Evolutionary conservation across 148 eudicot genomes (phyloP), one percentile per base, ranked within the genome.

Genomic region (Heliosperma pusillum): DNA sequence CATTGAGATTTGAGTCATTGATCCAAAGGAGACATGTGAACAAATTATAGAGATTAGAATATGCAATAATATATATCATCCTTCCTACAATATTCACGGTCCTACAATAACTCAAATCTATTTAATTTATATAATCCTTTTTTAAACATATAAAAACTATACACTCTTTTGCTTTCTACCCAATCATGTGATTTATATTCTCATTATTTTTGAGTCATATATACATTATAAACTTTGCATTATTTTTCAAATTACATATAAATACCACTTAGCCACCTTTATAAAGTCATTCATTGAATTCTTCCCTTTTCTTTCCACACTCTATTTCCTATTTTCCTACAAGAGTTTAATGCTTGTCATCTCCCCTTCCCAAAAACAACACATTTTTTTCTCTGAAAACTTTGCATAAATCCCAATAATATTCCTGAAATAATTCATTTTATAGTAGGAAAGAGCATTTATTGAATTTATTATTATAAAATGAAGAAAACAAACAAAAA

Each of bases 401-500:
- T 74, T 63, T 45, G n/a, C 26, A 10, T 44, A 63, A 44, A 63
- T 3, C 76, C 68, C 56, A 15, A 20, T n/a, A 36, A 36, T n/a
- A n/a, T n/a, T n/a, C n/a, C n/a, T n/a, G n/a, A n/a, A n/a, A n/a
- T n/a, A n/a, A n/a, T n/a, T n/a, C n/a, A 36, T 36, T 36, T 36
- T 1, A 36, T 36, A 36, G 42, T 36, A 36, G 42, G 42, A 36
- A 36, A 36, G 42, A 56, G 52, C 22, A 27, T 52, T 17, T 29
- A 72, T 16, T 30, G 24, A 19, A 1, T 17, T 66, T 36, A 67
- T 12, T 69, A 50, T 9, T 53, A 33, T 45, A 74, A 70, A 68
- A 82, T 82, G 84, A 78, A 82, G 79, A 78, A 82, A 62, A 33
- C 77, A 68, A 72, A 50, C 62, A 71, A 44, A 30, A 75, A 80